These are phyloP conservation scores for Skeletonema menzelii DNA, from an alignment of 108 stramenopile genomes.

Conservation along the genomic window DNA sequence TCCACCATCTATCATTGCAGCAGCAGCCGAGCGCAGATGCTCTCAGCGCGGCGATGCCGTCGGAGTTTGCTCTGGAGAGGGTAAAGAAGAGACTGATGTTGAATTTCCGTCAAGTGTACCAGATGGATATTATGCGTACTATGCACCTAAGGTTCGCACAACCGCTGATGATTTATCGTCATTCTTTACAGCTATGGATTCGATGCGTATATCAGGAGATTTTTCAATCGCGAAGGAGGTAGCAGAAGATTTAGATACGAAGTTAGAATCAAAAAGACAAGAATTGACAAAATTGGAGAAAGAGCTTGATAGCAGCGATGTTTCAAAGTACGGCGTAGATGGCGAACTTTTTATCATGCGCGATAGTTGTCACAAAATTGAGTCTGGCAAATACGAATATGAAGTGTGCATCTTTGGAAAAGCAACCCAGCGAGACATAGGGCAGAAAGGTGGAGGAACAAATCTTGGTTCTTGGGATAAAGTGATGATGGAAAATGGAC, in stretches of 20 bases:
- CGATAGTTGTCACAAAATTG: slow-evolving; percentile 61
- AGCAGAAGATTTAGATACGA: slow-evolving; percentile 47
- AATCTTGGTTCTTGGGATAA: slow-evolving; percentile 57
- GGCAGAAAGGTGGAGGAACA: slow-evolving; percentile 45
- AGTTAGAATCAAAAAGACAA: slow-evolving; percentile 27
- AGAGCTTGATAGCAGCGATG: slow-evolving; percentile 27
- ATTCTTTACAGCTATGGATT: slow-evolving; percentile 30
- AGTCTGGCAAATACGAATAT: slow-evolving; percentile 80
- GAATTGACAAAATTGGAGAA: background rate
- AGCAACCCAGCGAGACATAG: slow-evolving; percentile 67
- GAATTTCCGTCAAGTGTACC: slow-evolving; percentile 48
- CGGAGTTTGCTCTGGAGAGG: slow-evolving; percentile 1
- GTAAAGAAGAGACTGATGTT: slow-evolving; percentile 5
- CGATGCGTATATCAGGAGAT: slow-evolving; percentile 2
- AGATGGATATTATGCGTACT: slow-evolving; percentile 70
- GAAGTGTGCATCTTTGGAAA: slow-evolving; percentile 70
- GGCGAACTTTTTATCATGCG: slow-evolving; percentile 66
- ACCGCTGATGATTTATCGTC: slow-evolving; percentile 42
- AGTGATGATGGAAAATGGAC: slow-evolving; percentile 42
- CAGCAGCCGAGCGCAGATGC: slow-evolving; percentile 50
- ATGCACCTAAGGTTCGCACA: slow-evolving; percentile 34
- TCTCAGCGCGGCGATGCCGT: slow-evolving; percentile 10
- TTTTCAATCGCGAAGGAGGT: background rate
- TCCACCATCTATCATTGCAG: slow-evolving; percentile 41
- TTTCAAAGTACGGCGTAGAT: slow-evolving; percentile 51